Conservation (phyloP, 257 asterid genomes). For the Lithospermum erythrorhizon region DNA sequence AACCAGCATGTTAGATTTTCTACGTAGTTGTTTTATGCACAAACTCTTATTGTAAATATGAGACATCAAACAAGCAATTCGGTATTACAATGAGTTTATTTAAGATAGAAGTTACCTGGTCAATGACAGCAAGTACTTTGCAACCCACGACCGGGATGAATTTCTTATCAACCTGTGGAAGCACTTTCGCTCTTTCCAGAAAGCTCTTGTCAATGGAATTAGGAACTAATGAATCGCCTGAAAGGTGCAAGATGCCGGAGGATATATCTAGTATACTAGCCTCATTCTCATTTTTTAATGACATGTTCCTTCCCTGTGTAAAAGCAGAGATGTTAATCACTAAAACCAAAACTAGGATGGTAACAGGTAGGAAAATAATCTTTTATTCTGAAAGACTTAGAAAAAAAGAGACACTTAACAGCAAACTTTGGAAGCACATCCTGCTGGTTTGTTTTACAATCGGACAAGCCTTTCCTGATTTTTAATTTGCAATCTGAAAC, state of each 20-base stretch:
- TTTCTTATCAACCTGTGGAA: slow-evolving; percentile 88
- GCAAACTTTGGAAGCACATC: slow-evolving; percentile 21
- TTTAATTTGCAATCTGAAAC: slow-evolving; percentile 33
- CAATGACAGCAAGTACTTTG: slow-evolving; percentile 63
- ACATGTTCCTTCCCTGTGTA: slow-evolving; percentile 29
- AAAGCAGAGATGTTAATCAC: slow-evolving; percentile 10
- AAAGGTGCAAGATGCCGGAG: slow-evolving; percentile 51
- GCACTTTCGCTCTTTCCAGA: slow-evolving; percentile 73
- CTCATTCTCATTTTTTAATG: slow-evolving; percentile 23
- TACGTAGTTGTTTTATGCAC: background rate
- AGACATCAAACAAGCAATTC: slow-evolving; percentile 5
- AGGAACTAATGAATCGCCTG: slow-evolving; percentile 62
- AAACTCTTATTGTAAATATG: background rate
- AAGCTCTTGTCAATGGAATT: slow-evolving; percentile 58
- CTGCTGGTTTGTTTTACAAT: slow-evolving; percentile 46
- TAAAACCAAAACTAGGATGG: background rate
- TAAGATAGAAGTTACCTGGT: slow-evolving; percentile 46
- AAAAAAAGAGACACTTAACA: slow-evolving; percentile 32
- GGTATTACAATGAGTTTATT: slow-evolving; percentile 1
- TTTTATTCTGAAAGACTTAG: background rate
- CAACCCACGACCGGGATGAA: slow-evolving; percentile 83
- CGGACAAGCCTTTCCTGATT: slow-evolving; percentile 26
- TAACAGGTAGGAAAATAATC: background rate
- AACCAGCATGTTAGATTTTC: background rate
- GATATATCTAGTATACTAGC: slow-evolving; percentile 56